Evolutionary conservation across 495 filamentous ascomycete species (phyloP).

Genomic region (Annulohypoxylon stygium): DNA sequence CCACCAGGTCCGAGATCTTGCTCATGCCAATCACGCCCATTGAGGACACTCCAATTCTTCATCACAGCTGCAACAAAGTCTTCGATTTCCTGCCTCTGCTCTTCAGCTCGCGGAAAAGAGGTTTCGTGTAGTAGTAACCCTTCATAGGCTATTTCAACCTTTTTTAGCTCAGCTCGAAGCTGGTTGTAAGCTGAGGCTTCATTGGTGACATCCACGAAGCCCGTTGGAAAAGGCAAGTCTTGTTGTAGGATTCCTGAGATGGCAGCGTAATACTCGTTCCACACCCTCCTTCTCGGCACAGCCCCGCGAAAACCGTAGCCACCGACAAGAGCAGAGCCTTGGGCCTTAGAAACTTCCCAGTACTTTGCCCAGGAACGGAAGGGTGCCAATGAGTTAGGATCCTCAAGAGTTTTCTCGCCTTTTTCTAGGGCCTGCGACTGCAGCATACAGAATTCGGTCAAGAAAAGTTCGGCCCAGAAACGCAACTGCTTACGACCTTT

Average conservation of each 20-base stretch:
- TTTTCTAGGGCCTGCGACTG: slow-evolving; percentile 68
- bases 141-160: slow-evolving; percentile 80
- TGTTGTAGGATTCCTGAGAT: slow-evolving; percentile 74
- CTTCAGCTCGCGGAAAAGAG: slow-evolving; percentile 84
- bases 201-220: slow-evolving; percentile 54
- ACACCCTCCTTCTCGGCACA: slow-evolving; percentile 71
- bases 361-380: slow-evolving; percentile 75
- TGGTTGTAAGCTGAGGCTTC: slow-evolving; percentile 70
- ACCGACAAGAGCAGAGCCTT: slow-evolving; percentile 53
- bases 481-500: slow-evolving; percentile 70
- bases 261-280: slow-evolving; percentile 83
- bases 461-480: slow-evolving; percentile 81
- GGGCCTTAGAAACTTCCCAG: slow-evolving; percentile 61
- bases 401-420: slow-evolving; percentile 59
- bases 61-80: slow-evolving; percentile 83
- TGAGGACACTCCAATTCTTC: slow-evolving; percentile 84
- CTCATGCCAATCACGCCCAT: slow-evolving; percentile 79
- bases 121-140: slow-evolving; percentile 77
- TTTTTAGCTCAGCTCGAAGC: slow-evolving; percentile 77
- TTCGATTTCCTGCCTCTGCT: slow-evolving; percentile 80
- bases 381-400: slow-evolving; percentile 62
- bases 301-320: slow-evolving; percentile 62
- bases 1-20: slow-evolving; percentile 84
- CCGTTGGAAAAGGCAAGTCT: slow-evolving; percentile 64
- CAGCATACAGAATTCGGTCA: slow-evolving; percentile 78